Base-by-base conservation (phyloP, 768 basidiomycete genomes). In the Inosperma sp. region DNA sequence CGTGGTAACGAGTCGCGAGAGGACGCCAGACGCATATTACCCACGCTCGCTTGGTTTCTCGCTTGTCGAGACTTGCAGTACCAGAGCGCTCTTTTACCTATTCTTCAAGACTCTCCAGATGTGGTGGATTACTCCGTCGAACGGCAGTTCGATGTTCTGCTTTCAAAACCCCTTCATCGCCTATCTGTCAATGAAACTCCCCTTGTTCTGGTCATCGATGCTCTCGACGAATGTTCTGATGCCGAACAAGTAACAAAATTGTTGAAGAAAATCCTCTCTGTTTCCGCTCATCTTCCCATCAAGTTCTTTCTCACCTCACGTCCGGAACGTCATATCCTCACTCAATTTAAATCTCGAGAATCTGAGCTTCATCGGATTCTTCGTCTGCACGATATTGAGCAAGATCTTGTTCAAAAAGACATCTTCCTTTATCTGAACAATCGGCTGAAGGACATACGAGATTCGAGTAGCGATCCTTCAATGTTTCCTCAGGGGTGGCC, bases 151-250 rank as follows among this genome's bases (percentile, higher is more conserved):
- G n/a, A n/a, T n/a, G n/a, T n/a, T n/a, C n/a, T n/a, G n/a, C n/a
- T n/a, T n/a, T n/a, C n/a, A n/a, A n/a, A n/a, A n/a, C n/a, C n/a
- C n/a, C n/a, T n/a, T n/a, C n/a, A n/a, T n/a, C n/a, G n/a, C n/a
- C n/a, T n/a, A n/a, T n/a, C n/a, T n/a, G n/a, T n/a, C n/a, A n/a
- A n/a, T n/a, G n/a, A n/a, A n/a, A n/a, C n/a, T n/a, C n/a, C n/a
- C n/a, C n/a, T n/a, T 29, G 65, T 63, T 27, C 30, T 65, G 31
- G 56, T 65, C 17, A 55, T 65, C 21, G 64, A 66, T 55, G 65
- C 62, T 0, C 36, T 66, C 7, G 62, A 63, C 36, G 65, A 62
- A 49, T 59, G 60, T 47, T 59, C 59, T 30, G 52, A 49, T 16
- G 30, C 16, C 16, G 14, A 35, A n/a, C 13, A 35, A 3, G 61